Percentiles rank a stretch among this genome's conserved stretches.
Conservation (phyloP, 176 grass and related monocot genomes). For the Dendrocalamus sinicus region DNA sequence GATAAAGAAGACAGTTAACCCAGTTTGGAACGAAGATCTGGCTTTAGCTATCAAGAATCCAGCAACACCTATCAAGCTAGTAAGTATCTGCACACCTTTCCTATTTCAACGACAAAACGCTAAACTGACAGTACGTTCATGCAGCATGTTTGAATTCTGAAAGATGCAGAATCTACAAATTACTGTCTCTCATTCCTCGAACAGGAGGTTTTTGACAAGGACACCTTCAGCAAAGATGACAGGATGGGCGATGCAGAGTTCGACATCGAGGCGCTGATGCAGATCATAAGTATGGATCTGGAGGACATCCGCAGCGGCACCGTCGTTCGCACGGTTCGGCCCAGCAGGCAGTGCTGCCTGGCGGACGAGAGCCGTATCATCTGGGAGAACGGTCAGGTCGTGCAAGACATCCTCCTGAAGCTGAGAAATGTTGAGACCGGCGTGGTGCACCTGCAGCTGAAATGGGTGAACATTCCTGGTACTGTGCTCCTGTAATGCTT, state of each 20-base stretch:
- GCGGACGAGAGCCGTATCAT: slow-evolving; percentile 68
- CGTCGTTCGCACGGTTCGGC: slow-evolving; percentile 54
- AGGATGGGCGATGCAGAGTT: slow-evolving; percentile 80
- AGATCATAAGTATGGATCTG: slow-evolving; percentile 55
- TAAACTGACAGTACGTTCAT: not conserved
- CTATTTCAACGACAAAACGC: not conserved
- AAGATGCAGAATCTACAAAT: not conserved
- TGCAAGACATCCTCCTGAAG: slow-evolving; percentile 65
- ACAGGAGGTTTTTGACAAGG: slow-evolving; percentile 80
- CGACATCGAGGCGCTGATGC: slow-evolving; percentile 56
- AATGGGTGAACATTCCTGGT: slow-evolving; percentile 56
- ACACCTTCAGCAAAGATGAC: slow-evolving; percentile 71
- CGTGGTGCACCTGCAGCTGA: slow-evolving; percentile 61
- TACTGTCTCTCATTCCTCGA: not conserved
- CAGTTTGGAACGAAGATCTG: slow-evolving; percentile 55
- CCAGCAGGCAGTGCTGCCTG: slow-evolving; percentile 53
- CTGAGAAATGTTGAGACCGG: slow-evolving; percentile 56
- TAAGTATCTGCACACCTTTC: not conserved
- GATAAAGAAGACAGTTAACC: slow-evolving; percentile 57
- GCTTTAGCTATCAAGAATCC: slow-evolving; percentile 36
- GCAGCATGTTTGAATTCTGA: not conserved
- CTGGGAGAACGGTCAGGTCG: slow-evolving; percentile 55
- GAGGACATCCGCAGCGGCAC: slow-evolving; percentile 54
- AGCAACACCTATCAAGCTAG: slow-evolving; percentile 46
- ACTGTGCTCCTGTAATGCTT: too few relatives aligned